These are phyloP conservation scores for Penicillium freii DNA, from an alignment of 2,329 filamentous ascomycete species.

Conservation along the genomic window DNA sequence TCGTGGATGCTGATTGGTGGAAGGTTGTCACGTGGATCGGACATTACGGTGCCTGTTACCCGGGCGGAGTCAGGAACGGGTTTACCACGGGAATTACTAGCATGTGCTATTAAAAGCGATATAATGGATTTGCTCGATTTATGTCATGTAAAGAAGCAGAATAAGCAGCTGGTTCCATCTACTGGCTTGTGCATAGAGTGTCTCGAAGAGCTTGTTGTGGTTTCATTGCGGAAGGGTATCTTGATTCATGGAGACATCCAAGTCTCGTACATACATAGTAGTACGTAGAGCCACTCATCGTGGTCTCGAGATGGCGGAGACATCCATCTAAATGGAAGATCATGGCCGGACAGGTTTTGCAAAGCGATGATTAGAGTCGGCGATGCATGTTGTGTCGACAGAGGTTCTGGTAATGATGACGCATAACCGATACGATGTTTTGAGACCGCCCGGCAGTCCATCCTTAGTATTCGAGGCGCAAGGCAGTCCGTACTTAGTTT, in stretches of 20 bases:
- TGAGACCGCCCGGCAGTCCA: not conserved
- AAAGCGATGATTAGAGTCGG: not conserved
- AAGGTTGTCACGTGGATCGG: constrained; percentile 1
- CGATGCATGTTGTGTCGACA: not conserved
- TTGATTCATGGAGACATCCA: constrained; percentile 13
- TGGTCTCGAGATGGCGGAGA: not conserved
- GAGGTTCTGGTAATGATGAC: not conserved
- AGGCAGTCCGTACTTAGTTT: not conserved
- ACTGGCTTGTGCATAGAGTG: not conserved
- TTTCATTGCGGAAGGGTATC: constrained; percentile 13
- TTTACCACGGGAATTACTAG: not conserved
- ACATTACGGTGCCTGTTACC: not conserved
- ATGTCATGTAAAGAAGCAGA: not conserved
- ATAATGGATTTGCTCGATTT: not conserved
- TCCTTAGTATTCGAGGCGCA: not conserved
- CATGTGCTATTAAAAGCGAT: not conserved
- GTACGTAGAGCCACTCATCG: constrained; percentile 2
- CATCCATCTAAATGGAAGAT: not conserved
- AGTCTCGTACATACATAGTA: constrained; percentile 7
- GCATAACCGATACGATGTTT: not conserved
- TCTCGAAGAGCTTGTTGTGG: not conserved
- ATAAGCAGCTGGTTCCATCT: not conserved
- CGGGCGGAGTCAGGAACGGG: constrained; percentile 6
- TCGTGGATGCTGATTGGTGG: not conserved
- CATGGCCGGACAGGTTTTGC: not conserved